phyloP scores from a whole-genome alignment of 345 rosid species.

The Eucalyptus camaldulensis region DNA sequence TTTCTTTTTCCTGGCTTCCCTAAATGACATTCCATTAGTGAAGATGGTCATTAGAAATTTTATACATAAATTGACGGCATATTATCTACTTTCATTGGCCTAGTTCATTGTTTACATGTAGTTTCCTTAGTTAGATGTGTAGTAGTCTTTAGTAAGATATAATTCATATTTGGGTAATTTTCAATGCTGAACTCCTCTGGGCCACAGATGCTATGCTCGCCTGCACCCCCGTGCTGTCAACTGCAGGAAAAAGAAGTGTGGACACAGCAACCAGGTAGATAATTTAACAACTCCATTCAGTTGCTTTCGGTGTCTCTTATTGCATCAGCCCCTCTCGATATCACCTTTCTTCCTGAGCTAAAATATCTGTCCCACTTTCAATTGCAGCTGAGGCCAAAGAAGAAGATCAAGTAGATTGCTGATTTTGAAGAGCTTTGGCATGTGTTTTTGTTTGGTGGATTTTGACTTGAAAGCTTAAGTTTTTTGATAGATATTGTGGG shows the following conservation, averaged over 20 bases:
- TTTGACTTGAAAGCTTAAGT: background rate
- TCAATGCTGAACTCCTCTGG: background rate
- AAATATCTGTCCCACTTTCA: background rate
- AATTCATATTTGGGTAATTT: background rate
- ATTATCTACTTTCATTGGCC: background rate
- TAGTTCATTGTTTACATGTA: background rate
- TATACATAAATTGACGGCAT: background rate
- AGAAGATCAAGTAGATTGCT: constrained; percentile 14
- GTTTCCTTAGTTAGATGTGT: background rate
- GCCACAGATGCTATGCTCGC: constrained; percentile 79
- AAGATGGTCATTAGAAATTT: background rate
- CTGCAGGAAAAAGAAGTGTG: constrained; percentile 99
- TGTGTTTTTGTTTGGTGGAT: background rate
- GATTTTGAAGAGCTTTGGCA: background rate
- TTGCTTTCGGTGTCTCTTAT: background rate
- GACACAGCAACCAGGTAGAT: constrained; percentile 95
- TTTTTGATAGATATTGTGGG: background rate
- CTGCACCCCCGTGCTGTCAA: constrained; percentile 94
- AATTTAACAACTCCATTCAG: background rate
- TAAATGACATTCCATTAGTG: background rate
- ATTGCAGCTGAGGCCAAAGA: constrained; percentile 75
- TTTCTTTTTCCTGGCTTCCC: background rate
- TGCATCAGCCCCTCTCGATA: background rate
- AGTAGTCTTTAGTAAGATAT: background rate
- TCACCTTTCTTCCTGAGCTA: background rate